Evolutionary conservation across 495 filamentous ascomycete genomes (phyloP).

Genomic region (Tuber brumale): DNA sequence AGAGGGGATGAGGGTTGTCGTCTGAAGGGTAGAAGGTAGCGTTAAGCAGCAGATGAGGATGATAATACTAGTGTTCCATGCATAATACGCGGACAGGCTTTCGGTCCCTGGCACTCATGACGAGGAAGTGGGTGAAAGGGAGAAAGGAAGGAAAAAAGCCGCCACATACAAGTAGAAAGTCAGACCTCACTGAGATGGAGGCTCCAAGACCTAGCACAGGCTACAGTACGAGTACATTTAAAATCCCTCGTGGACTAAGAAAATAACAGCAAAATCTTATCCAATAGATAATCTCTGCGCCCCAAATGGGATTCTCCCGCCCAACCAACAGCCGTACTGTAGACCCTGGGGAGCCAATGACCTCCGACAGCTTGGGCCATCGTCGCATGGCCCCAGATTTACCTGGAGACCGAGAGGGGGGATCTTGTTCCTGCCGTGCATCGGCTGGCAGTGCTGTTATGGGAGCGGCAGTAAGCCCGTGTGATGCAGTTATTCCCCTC

Average conservation of each 20-base stretch:
- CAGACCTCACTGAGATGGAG: background rate
- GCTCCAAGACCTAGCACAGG: background rate
- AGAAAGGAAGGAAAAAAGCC: background rate
- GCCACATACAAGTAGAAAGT: background rate
- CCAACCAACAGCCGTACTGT: background rate
- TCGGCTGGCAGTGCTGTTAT: background rate
- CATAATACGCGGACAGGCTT: background rate
- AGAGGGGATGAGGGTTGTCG: background rate
- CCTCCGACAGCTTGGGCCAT: background rate
- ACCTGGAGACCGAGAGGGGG: background rate
- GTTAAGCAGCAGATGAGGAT: background rate
- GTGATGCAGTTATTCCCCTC: conserved; percentile 4
- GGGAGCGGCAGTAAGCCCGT: background rate
- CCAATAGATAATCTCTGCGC: background rate
- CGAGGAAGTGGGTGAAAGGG: background rate
- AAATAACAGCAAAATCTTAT: conserved; percentile 1
- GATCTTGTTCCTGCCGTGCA: background rate
- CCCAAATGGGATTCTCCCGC: background rate
- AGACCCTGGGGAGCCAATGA: background rate
- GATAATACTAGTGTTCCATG: background rate
- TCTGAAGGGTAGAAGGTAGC: background rate
- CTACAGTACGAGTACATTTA: background rate
- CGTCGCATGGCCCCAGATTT: conserved; percentile 1
- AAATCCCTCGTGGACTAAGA: conserved; percentile 1
- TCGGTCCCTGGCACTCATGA: background rate